These are phyloP conservation scores for Pythium sukuiense DNA, from an alignment of 352 stramenopile species.

Conservation along the genomic window DNA sequence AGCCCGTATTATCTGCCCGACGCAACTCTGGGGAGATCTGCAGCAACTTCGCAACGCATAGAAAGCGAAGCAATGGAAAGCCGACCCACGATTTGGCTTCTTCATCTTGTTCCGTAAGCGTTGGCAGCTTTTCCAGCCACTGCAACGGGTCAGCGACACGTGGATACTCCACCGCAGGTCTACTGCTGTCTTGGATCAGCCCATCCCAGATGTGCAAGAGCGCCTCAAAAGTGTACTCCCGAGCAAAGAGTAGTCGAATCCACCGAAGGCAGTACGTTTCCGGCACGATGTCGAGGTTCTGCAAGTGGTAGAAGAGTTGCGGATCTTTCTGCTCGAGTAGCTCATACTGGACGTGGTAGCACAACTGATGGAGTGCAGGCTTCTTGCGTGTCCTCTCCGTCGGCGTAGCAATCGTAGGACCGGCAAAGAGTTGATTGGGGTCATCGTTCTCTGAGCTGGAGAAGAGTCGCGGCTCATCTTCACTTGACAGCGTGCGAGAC, in stretches of 20 bases:
- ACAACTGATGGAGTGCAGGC: conserved; percentile 61
- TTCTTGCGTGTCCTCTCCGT: conserved; percentile 30
- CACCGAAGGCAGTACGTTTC: conserved; percentile 83
- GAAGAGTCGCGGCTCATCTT: conserved; percentile 28
- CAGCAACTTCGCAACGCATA: conserved; percentile 69
- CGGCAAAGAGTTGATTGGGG: conserved; percentile 27
- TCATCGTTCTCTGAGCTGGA: conserved; percentile 33
- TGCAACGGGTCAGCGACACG: conserved; percentile 34
- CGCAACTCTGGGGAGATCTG: conserved; percentile 56
- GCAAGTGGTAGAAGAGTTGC: conserved; percentile 78
- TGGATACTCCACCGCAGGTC: conserved; percentile 41
- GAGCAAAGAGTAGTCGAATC: conserved; percentile 77
- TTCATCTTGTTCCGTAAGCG: conserved; percentile 18
- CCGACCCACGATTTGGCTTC: conserved; percentile 40
- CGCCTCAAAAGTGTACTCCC: conserved; percentile 68
- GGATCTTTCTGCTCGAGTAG: conserved; percentile 75
- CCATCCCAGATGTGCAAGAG: conserved; percentile 68
- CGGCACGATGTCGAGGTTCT: conserved; percentile 77
- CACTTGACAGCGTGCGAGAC: not conserved
- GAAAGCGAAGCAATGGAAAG: conserved; percentile 67
- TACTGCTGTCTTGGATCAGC: conserved; percentile 50
- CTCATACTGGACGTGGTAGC: conserved; percentile 74
- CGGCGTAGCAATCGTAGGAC: conserved; percentile 10
- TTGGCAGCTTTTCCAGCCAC: conserved; percentile 41
- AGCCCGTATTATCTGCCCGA: conserved; percentile 61